A percentile compares a stretch with the other conserved stretches of the same genome.
phyloP scores from a whole-genome alignment of 2,329 filamentous ascomycete genomes.

The Chrysoporthe austroafricana region DNA sequence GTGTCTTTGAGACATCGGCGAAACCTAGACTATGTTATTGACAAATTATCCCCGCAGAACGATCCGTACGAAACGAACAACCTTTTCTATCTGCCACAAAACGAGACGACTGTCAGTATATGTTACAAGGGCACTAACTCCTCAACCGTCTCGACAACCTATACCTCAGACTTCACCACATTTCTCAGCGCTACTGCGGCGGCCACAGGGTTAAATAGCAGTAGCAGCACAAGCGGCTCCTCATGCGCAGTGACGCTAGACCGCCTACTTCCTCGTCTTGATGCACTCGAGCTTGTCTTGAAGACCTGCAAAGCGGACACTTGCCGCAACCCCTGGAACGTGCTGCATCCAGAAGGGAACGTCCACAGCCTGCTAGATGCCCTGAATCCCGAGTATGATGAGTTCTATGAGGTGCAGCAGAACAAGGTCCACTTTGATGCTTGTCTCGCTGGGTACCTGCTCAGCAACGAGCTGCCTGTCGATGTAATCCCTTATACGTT shows the following conservation, averaged over 20 bases:
- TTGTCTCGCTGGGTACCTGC: slow-evolving; percentile 61
- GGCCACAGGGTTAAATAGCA: not conserved
- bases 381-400: slow-evolving; percentile 51
- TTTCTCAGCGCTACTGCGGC: slow-evolving; percentile 3
- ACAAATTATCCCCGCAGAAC: slow-evolving; percentile 39
- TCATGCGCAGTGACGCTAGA: slow-evolving; percentile 34
- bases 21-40: not conserved
- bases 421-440: slow-evolving; percentile 54
- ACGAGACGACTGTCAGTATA: slow-evolving; percentile 1
- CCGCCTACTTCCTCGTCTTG: slow-evolving; percentile 54
- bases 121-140: not conserved
- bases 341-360: slow-evolving; percentile 56
- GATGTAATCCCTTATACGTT: not conserved
- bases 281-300: slow-evolving; percentile 62
- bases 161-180: not conserved
- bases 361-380: slow-evolving; percentile 57
- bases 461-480: slow-evolving; percentile 31
- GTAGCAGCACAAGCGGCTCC: slow-evolving; percentile 26
- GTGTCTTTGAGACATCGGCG: slow-evolving; percentile 24
- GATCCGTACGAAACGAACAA: slow-evolving; percentile 58
- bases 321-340: slow-evolving; percentile 60
- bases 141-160: not conserved
- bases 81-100: slow-evolving; percentile 31
- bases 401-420: slow-evolving; percentile 53
- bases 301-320: slow-evolving; percentile 61